Evolutionary conservation across 768 basidiomycete genomes (phyloP), one percentile per base, ranked within the genome.

Genomic region (Termitomyces sp.): DNA sequence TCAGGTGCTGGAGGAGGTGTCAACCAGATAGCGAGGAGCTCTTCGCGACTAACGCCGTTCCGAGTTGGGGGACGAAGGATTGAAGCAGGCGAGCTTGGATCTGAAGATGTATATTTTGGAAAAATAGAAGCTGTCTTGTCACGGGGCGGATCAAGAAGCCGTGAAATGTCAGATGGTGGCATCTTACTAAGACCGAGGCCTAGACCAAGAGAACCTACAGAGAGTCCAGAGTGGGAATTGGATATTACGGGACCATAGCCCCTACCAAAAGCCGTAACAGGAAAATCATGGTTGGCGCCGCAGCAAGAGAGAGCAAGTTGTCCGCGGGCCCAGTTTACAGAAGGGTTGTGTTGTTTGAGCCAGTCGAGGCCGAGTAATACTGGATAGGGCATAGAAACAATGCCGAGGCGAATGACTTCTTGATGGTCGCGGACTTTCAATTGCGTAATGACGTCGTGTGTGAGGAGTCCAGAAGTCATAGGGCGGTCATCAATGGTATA

Each of bases 291-390:
- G 9, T 55, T 55, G 3, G 41, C 16, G n/a, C 28, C 23, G 7
- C 43, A 44, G 13, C 28, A 55, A 6, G 30, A 32, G 13, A 33
- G 20, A 12, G 28, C 2, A 20, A 26, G 10, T 12, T 36, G 7
- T 9, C 35, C 10, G 10, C 10, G 35, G 8, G 57, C 55, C 74
- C 74, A 77, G 61, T 77, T 69, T 33, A 76, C 68, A 32, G 44
- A 43, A 6, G 74, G 73, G 58, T 76, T 77, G 55, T 76, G 71
- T 40, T 60, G 66, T 4, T 51, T 43, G 38, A 77, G 72, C 76
- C 75, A 77, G 57, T 74, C 68, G 13, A 75, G 65, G 28, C 75
- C 74, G 20, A 76, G 63, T 55, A 75, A 70, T 14, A 77, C 50
- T 32, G 76, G 74, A 50, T 71, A 74, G 5, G 63, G 51, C 26